A percentile compares a stretch with the other conserved stretches of the same genome.
These are phyloP conservation scores for Penicillium sp. DNA, from an alignment of 2,329 filamentous ascomycete species.

Conservation along the genomic window DNA sequence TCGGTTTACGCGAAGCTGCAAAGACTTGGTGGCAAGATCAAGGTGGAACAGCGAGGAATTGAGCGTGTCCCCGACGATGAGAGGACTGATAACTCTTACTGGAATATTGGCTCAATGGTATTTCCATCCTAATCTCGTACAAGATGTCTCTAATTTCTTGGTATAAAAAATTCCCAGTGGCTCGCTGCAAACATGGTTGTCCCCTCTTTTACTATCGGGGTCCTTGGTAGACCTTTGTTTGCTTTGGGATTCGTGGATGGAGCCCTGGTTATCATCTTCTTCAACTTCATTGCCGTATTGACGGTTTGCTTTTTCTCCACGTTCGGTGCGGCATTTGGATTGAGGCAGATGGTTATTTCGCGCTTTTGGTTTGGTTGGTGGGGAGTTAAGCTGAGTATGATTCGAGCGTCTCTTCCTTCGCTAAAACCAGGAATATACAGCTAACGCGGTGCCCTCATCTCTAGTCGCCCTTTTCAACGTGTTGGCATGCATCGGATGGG, in stretches of 20 bases:
- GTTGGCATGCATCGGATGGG: conserved; percentile 72
- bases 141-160: conserved; percentile 14
- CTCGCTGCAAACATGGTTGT: conserved; percentile 76
- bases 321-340: conserved; percentile 71
- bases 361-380: conserved; percentile 75
- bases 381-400: conserved; percentile 64
- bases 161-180: conserved; percentile 56
- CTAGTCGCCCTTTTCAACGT: conserved; percentile 69
- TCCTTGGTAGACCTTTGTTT: conserved; percentile 68
- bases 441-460: neutral
- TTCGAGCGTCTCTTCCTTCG: neutral
- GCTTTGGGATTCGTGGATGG: conserved; percentile 70
- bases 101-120: conserved; percentile 72
- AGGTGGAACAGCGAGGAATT: conserved; percentile 73
- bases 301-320: conserved; percentile 75
- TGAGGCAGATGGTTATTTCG: conserved; percentile 76
- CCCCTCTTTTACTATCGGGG: conserved; percentile 72
- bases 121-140: conserved; percentile 26
- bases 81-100: conserved; percentile 63
- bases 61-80: conserved; percentile 72
- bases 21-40: conserved; percentile 62
- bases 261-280: conserved; percentile 69
- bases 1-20: conserved; percentile 60
- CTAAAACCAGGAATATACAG: neutral
- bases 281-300: conserved; percentile 69